These are phyloP conservation scores for Thymus mandschuricus DNA, from an alignment of 257 asterid species.

Conservation along the genomic window DNA sequence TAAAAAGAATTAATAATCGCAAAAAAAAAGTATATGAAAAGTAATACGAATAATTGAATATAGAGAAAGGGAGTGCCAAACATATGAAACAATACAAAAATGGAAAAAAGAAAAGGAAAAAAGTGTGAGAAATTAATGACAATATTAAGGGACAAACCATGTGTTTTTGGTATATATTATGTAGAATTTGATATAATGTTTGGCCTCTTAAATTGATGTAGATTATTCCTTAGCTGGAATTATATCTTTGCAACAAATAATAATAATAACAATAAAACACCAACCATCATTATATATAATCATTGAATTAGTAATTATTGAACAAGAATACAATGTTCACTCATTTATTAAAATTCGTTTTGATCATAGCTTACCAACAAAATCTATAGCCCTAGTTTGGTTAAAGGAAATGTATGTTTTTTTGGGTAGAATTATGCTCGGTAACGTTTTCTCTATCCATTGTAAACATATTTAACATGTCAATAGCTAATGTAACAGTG, in stretches of 20 bases:
- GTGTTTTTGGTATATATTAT: conserved; percentile 22
- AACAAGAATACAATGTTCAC: conserved; percentile 11
- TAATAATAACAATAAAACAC: background rate
- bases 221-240: conserved; percentile 27
- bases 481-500: too few relatives aligned
- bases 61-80: background rate
- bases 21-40: background rate
- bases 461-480: too few relatives aligned
- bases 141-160: conserved; percentile 34
- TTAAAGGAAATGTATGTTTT: background rate
- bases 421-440: background rate
- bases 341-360: conserved; percentile 15
- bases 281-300: conserved; percentile 18
- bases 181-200: conserved; percentile 2
- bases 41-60: background rate
- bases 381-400: conserved; percentile 2
- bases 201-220: conserved; percentile 14
- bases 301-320: conserved; percentile 29
- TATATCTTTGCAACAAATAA: conserved; percentile 1
- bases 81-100: background rate
- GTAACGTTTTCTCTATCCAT: background rate
- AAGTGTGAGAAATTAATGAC: conserved; percentile 22
- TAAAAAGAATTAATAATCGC: background rate
- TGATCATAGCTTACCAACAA: background rate
- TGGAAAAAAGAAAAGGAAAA: background rate